A percentile compares a stretch with the other conserved stretches of the same genome.
Evolutionary conservation across 352 stramenopile genomes (phyloP).

Genomic region (Phytophthora lateralis): DNA sequence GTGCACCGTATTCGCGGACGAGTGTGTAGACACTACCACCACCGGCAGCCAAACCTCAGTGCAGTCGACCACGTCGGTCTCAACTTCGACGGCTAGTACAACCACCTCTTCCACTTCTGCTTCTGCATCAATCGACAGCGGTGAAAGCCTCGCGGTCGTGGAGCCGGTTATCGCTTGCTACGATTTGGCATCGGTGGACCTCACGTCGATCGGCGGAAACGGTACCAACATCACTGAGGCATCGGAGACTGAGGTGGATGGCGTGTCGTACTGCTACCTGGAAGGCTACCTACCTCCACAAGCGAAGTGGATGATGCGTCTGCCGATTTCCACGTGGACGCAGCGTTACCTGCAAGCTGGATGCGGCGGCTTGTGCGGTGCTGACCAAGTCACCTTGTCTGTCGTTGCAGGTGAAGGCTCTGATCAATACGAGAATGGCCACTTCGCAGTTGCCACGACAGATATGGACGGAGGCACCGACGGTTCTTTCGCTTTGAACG

Average conservation of each 20-base stretch:
- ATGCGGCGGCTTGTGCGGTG: conserved; percentile 39
- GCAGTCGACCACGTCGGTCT: not conserved
- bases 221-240: conserved; percentile 31
- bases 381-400: conserved; percentile 19
- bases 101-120: not conserved
- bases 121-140: conserved; percentile 15
- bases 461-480: conserved; percentile 39
- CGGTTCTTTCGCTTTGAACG: conserved; percentile 34
- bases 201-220: conserved; percentile 25
- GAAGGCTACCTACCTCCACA: conserved; percentile 35
- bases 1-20: conserved; percentile 15
- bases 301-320: conserved; percentile 37
- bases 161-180: conserved; percentile 29
- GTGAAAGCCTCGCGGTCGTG: conserved; percentile 29
- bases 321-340: conserved; percentile 42
- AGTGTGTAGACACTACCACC: conserved; percentile 16
- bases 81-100: not conserved
- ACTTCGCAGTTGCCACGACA: conserved; percentile 38
- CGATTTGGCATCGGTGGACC: conserved; percentile 25
- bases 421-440: conserved; percentile 24
- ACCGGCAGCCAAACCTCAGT: conserved; percentile 7
- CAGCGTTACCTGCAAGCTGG: conserved; percentile 43
- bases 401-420: conserved; percentile 30
- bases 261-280: conserved; percentile 38
- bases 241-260: conserved; percentile 27